Conservation (phyloP, 2,329 filamentous ascomycete genomes). For the Cladorrhinum sp. region DNA sequence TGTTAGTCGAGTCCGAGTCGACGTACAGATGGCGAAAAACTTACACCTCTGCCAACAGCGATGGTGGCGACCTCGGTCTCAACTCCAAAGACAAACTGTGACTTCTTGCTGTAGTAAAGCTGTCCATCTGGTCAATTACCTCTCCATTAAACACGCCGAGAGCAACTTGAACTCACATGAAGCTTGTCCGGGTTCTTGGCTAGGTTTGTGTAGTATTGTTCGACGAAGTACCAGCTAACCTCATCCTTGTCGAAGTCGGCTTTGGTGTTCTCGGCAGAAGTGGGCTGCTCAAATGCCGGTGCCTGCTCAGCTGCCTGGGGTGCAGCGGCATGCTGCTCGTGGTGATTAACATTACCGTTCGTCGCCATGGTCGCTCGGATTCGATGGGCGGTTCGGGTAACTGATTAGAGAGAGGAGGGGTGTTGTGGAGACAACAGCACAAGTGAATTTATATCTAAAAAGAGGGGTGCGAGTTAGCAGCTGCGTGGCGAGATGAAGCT, state of each 20-base stretch:
- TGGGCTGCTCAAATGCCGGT: constrained; percentile 20
- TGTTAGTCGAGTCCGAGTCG: constrained; percentile 1
- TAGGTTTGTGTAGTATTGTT: constrained; percentile 98
- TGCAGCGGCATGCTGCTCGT: constrained; percentile 40
- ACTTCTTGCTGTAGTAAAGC: constrained; percentile 95
- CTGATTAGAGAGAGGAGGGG: neutral
- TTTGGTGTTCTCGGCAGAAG: constrained; percentile 34
- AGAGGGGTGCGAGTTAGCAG: neutral
- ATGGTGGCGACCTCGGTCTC: constrained; percentile 88
- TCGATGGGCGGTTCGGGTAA: neutral
- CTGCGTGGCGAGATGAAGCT: constrained; percentile 4
- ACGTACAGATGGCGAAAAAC: constrained; percentile 30
- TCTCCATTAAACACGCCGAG: neutral
- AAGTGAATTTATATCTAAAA: constrained; percentile 5
- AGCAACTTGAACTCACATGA: constrained; percentile 54
- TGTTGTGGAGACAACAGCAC: neutral
- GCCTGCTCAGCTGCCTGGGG: constrained; percentile 33
- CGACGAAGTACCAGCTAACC: constrained; percentile 98
- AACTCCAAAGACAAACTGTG: constrained; percentile 87
- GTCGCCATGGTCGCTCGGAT: constrained; percentile 48
- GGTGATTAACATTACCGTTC: constrained; percentile 52
- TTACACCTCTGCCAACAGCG: constrained; percentile 81
- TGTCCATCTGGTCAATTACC: constrained; percentile 31
- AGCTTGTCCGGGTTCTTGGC: constrained; percentile 94
- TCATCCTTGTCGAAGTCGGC: constrained; percentile 75